Conservation (phyloP, 2,329 filamentous ascomycete genomes). For the Claviceps arundinis region DNA sequence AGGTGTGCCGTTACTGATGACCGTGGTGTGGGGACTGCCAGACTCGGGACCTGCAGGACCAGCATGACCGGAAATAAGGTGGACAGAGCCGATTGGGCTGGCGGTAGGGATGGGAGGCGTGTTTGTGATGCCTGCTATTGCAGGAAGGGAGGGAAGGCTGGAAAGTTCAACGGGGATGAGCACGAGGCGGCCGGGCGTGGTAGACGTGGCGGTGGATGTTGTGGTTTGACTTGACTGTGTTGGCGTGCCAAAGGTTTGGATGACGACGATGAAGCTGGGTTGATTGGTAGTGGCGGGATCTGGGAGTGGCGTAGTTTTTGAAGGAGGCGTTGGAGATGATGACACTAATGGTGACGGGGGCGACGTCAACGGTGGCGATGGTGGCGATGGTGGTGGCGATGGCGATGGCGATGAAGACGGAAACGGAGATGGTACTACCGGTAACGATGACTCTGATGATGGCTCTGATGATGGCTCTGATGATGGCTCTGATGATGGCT, state of each 20-base stretch:
- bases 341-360: background rate
- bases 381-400: background rate
- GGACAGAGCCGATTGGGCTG: conserved; percentile 4
- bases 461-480: background rate
- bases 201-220: conserved; percentile 3
- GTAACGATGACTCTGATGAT: background rate
- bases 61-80: background rate
- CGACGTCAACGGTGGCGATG: background rate
- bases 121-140: conserved; percentile 2
- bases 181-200: conserved; percentile 12
- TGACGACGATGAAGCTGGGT: conserved; percentile 11
- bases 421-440: background rate
- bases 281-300: background rate
- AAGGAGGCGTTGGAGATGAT: background rate
- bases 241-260: conserved; percentile 15
- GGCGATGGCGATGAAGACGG: background rate
- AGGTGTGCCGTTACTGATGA: conserved; percentile 16
- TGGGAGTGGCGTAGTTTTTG: background rate
- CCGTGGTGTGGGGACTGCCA: conserved; percentile 12
- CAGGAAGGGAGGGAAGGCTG: background rate
- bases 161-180: conserved; percentile 15
- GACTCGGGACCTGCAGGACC: background rate
- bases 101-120: background rate
- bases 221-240: conserved; percentile 4
- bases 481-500: background rate